These are phyloP conservation scores for Chaetothyriales sp. DNA, from an alignment of 2,329 filamentous ascomycete species.

Conservation along the genomic window DNA sequence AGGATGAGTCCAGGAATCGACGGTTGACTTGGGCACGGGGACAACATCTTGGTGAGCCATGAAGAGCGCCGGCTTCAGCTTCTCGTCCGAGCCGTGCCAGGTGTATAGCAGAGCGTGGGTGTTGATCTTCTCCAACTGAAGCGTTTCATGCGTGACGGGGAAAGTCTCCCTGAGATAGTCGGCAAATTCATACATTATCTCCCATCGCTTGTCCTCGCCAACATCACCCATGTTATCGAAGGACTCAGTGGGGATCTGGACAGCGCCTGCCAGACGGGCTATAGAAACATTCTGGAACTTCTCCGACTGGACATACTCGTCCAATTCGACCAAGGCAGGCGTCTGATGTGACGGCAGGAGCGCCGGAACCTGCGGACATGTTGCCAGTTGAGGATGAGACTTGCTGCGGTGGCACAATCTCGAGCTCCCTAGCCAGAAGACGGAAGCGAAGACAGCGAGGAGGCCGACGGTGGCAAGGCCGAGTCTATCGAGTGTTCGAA, in stretches of 20 bases:
- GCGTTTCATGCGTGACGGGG: slow-evolving; percentile 22
- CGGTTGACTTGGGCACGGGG: slow-evolving; percentile 38
- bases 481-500: not conserved
- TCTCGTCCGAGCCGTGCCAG: slow-evolving; percentile 37
- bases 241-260: slow-evolving; percentile 41
- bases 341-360: not conserved
- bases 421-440: not conserved
- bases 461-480: not conserved
- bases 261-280: slow-evolving; percentile 27
- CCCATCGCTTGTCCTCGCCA: slow-evolving; percentile 43
- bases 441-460: not conserved
- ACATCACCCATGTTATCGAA: slow-evolving; percentile 41
- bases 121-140: slow-evolving; percentile 37
- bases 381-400: not conserved
- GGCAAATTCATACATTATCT: slow-evolving; percentile 41
- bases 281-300: slow-evolving; percentile 10
- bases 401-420: not conserved
- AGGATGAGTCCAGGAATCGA: slow-evolving; percentile 42
- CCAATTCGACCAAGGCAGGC: slow-evolving; percentile 4
- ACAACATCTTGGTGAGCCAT: slow-evolving; percentile 54
- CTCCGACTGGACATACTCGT: slow-evolving; percentile 7
- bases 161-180: slow-evolving; percentile 36
- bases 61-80: slow-evolving; percentile 41
- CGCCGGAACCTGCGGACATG: not conserved
- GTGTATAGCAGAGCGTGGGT: slow-evolving; percentile 45